Evolutionary conservation across 768 basidiomycete species (phyloP).

Genomic region (Sistotremastrum niveocremeum): DNA sequence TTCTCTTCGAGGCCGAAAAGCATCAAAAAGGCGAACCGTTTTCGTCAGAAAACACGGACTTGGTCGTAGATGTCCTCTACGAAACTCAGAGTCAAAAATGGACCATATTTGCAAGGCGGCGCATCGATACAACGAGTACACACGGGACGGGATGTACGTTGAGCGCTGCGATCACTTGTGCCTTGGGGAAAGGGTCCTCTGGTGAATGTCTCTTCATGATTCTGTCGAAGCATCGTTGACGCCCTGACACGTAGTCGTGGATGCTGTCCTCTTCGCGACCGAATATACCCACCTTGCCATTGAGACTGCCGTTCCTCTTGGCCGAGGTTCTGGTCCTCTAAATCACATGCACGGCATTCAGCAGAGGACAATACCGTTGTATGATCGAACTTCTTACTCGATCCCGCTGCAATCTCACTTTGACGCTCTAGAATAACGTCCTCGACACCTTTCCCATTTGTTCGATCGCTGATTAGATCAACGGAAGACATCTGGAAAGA

Average conservation of each 20-base stretch:
- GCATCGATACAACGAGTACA: constrained; percentile 55
- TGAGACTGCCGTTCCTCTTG: constrained; percentile 49
- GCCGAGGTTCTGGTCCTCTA: constrained; percentile 69
- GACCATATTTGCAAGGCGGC: constrained; percentile 46
- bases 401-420: background rate
- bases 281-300: constrained; percentile 69
- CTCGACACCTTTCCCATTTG: constrained; percentile 55
- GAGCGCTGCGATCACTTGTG: constrained; percentile 66
- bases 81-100: constrained; percentile 19
- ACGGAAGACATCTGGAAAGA: constrained; percentile 46
- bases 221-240: background rate
- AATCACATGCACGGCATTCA: constrained; percentile 66
- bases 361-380: constrained; percentile 37
- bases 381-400: constrained; percentile 19
- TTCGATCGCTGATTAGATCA: constrained; percentile 45
- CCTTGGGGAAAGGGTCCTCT: constrained; percentile 37
- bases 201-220: constrained; percentile 20
- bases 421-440: constrained; percentile 34
- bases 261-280: constrained; percentile 48
- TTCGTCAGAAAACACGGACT: constrained; percentile 4
- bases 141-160: constrained; percentile 93
- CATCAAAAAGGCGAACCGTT: background rate
- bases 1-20: constrained; percentile 27
- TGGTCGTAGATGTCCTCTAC: constrained; percentile 57
- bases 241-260: constrained; percentile 26